These are phyloP conservation scores for Mortierella sp. DNA, from an alignment of 371 early-diverging fungal species.

Conservation along the genomic window DNA sequence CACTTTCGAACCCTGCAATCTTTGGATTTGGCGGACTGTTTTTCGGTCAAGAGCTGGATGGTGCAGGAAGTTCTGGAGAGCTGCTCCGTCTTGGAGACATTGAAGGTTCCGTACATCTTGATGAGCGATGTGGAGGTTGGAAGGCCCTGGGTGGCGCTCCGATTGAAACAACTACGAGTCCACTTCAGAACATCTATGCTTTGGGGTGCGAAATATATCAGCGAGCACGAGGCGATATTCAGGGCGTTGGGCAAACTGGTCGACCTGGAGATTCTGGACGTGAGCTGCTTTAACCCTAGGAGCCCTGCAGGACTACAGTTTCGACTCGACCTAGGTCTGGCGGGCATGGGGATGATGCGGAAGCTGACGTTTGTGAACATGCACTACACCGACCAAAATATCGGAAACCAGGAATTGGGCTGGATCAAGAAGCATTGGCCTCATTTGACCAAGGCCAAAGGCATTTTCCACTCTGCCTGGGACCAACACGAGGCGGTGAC, in stretches of 20 bases:
- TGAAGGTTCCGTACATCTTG: constrained; percentile 14
- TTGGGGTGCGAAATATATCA: neutral
- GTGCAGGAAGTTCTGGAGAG: constrained; percentile 27
- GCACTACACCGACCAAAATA: neutral
- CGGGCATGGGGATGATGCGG: constrained; percentile 17
- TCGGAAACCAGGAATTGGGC: constrained; percentile 8
- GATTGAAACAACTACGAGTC: constrained; percentile 22
- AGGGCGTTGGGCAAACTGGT: constrained; percentile 17
- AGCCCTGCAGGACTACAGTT: neutral
- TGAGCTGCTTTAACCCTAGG: neutral
- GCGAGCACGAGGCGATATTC: constrained; percentile 29
- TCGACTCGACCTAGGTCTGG: constrained; percentile 16
- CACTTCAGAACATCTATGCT: neutral
- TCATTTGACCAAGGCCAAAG: constrained; percentile 16
- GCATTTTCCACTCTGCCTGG: constrained; percentile 18
- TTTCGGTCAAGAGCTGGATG: constrained; percentile 43
- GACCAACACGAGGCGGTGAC: constrained; percentile 12
- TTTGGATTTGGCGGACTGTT: constrained; percentile 30
- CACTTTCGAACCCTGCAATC: constrained; percentile 25
- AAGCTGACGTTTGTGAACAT: constrained; percentile 17
- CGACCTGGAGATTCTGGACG: constrained; percentile 13
- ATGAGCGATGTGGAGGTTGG: constrained; percentile 36
- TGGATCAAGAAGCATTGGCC: constrained; percentile 25
- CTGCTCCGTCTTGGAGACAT: constrained; percentile 18
- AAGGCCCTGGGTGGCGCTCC: constrained; percentile 27